Evolutionary conservation across 148 eudicot species (phyloP), one percentile per base, ranked within the genome.

Genomic region (Oxyria digyna): DNA sequence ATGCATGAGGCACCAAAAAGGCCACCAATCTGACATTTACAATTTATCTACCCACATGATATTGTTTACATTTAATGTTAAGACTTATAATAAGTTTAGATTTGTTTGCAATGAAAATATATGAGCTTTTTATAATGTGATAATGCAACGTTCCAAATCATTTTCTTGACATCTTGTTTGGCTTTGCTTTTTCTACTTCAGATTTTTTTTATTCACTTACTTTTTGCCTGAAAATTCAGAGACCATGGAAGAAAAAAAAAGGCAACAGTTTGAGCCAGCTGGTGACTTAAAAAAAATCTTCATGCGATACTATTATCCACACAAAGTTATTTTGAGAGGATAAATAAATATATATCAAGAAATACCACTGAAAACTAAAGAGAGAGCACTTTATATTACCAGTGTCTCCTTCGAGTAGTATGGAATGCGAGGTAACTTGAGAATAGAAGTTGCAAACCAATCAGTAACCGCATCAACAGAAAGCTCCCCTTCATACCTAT

Each of bases 381-480:
- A 27, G 46, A 21, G 49, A 29, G 67, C 45, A 68, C 41, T 17
- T 2, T 62, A 5, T 29, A 52, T 73, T 88, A 91, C 97, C 97
- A 91, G 55, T 9, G 97, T 55, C 49, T 88, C 97, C 79, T 83
- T 87, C 18, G 92, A 81, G 75, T 88, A 89, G 77, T 88, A 91
- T 41, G 74, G 79, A 70, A 91, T 89, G 67, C 97, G 92, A 73
- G 97, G 97, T 75, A 91, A 74, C 72, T 73, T 77, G 66, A 91
- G 82, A 65, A 91, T 79, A 66, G 48, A 75, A 74, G 85, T 81
- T 18, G 92, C 84, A 83, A 88, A 82, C 96, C 98, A 93, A 76
- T 89, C 91, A 52, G 98, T 87, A 41, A 93, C 82, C 33, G 81
- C 87, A 82, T 93, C 96, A 82, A 93, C 90, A 57, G 98, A 93